Evolutionary conservation across 2,329 filamentous ascomycete genomes (phyloP), one percentile per base, ranked within the genome.

Genomic region (Trichoderma polysporum): DNA sequence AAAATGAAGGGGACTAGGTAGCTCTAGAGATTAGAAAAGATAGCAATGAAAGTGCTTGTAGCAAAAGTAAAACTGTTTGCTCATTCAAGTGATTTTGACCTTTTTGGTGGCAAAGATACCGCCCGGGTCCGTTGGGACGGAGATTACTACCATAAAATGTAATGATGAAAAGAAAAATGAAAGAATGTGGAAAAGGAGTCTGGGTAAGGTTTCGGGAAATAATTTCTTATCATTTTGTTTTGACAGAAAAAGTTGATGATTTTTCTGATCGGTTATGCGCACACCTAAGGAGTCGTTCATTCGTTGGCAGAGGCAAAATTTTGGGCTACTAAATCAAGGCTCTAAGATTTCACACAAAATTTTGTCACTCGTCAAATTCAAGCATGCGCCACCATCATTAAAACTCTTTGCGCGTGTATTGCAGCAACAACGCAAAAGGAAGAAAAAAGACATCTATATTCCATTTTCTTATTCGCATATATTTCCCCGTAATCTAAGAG

Each of bases 1-100:
- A 69, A 67, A 71, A 68, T 66, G 67, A 66, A 66, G 58, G 31
- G 66, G 63, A 52, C 35, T 66, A 68, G 63, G 39, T 66, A 68
- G 63, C 22, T 50, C 33, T 64, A 64, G 49, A 53, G 45, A 66
- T 15, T 67, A 63, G 64, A 63, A 53, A 45, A 66, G 37, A 29
- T 66, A 68, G 47, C 57, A 63, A 66, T 67, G 39, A 29, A 8
- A 39, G 37, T 33, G 29, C 25, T 57, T 25, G 37, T 61, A 50
- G 52, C 10, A 19, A 12, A 35, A 65, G 53, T 27, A 64, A 22
- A 45, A 59, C n/a, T 15, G 27, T 19, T 54, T 31, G 29, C n/a
- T 19, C 27, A 27, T 22, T 53, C 47, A 41, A 7, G 25, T 25
- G 47, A 62, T 27, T 25, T 19, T n/a, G 50, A n/a, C 25, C n/a